Conservation (phyloP, 108 stramenopile species). For the Cyclotella baltica region DNA sequence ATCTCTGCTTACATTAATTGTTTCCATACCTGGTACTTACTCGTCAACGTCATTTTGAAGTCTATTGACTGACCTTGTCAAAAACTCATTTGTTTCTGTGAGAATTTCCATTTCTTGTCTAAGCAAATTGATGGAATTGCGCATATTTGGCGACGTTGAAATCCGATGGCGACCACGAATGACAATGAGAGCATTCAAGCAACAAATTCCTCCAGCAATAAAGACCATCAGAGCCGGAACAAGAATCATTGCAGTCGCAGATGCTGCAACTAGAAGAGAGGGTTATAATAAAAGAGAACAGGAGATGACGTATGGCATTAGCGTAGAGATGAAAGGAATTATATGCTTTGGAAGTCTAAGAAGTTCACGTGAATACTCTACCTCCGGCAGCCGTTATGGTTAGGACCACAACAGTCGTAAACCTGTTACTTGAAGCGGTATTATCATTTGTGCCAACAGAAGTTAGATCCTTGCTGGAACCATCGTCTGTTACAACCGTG, state of each 20-base stretch:
- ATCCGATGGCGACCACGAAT: neutral
- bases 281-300: neutral
- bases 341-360: no score
- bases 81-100: neutral
- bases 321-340: no score
- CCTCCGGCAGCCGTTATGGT: neutral
- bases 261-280: neutral
- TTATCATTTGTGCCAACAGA: no score
- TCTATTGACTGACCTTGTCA: neutral
- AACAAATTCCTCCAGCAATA: conserved; percentile 1
- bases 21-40: neutral
- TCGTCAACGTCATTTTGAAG: neutral
- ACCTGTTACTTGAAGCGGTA: no score
- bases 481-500: neutral
- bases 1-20: no score
- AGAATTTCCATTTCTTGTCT: neutral
- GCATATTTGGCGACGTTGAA: neutral
- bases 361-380: no score
- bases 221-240: neutral
- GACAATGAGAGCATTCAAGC: neutral
- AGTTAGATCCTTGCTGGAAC: neutral
- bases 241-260: neutral
- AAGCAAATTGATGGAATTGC: neutral
- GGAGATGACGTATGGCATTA: no score
- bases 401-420: neutral